Percentiles rank a stretch among this genome's conserved stretches.
Evolutionary conservation across 352 stramenopile species (phyloP).

Genomic region (Pythium rhizo-oryzae): DNA sequence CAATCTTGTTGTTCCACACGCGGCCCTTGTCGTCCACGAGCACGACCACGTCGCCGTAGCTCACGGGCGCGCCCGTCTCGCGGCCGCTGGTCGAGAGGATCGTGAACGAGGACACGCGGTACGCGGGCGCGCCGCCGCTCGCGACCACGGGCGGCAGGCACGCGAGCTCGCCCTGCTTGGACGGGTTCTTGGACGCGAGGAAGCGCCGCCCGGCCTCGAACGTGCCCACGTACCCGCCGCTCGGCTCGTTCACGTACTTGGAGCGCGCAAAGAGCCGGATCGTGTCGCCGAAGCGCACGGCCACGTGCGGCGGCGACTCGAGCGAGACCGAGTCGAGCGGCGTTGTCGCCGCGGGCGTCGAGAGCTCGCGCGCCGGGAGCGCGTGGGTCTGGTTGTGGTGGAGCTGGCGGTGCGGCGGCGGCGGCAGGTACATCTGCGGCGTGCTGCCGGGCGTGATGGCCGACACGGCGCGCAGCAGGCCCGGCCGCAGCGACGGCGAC

Average conservation of each 20-base stretch:
- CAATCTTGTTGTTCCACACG: slow-evolving; percentile 90
- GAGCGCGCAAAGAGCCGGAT: slow-evolving; percentile 70
- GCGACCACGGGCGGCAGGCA: slow-evolving; percentile 60
- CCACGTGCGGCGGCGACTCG: slow-evolving; percentile 59
- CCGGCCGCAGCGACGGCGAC: slow-evolving; percentile 14
- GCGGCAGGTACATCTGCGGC: too few species aligned
- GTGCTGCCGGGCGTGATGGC: neutral
- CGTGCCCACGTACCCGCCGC: slow-evolving; percentile 65
- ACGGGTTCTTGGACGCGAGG: slow-evolving; percentile 54
- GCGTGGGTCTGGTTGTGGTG: neutral
- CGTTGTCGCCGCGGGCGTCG: slow-evolving; percentile 13
- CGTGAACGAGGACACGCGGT: slow-evolving; percentile 57
- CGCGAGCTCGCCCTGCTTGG: slow-evolving; percentile 68
- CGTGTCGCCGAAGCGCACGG: slow-evolving; percentile 68
- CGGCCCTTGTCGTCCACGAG: slow-evolving; percentile 63
- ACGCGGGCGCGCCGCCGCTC: slow-evolving; percentile 27
- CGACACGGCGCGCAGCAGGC: slow-evolving; percentile 14
- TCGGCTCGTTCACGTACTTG: slow-evolving; percentile 42
- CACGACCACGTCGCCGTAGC: slow-evolving; percentile 82
- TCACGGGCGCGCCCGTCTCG: slow-evolving; percentile 60
- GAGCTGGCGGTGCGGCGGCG: slow-evolving; percentile 4
- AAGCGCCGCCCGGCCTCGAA: slow-evolving; percentile 71
- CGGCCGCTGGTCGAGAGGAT: slow-evolving; percentile 72
- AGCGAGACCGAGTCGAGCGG: slow-evolving; percentile 30
- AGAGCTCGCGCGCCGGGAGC: neutral